phyloP scores from a whole-genome alignment of 2,329 filamentous ascomycete genomes.

The Clarireedia hainanense region DNA sequence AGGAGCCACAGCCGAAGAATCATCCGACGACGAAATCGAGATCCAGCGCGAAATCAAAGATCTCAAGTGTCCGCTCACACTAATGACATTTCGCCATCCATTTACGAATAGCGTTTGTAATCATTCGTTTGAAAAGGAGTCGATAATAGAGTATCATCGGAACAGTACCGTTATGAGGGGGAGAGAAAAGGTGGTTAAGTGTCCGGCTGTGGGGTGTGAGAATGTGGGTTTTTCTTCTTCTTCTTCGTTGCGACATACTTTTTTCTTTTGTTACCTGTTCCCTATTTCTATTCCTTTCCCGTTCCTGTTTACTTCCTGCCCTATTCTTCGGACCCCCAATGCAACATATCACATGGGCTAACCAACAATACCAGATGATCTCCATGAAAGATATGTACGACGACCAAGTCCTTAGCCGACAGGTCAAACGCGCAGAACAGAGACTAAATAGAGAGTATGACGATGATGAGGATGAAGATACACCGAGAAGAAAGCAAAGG shows the following conservation, averaged over 20 bases:
- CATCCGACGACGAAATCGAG: constrained; percentile 59
- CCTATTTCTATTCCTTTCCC: not conserved
- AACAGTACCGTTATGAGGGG: constrained; percentile 5
- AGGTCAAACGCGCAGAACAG: constrained; percentile 46
- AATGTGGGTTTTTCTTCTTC: constrained; percentile 34
- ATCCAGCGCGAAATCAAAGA: constrained; percentile 56
- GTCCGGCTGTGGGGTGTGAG: constrained; percentile 58
- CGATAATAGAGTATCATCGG: constrained; percentile 45
- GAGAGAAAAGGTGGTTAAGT: constrained; percentile 36
- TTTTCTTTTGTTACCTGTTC: not conserved
- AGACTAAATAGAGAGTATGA: constrained; percentile 36
- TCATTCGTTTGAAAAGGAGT: constrained; percentile 62
- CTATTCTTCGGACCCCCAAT: no score
- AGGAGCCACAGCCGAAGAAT: constrained; percentile 10
- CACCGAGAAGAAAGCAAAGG: not conserved
- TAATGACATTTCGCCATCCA: constrained; percentile 56
- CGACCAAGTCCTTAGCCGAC: constrained; percentile 49
- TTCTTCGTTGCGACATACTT: not conserved
- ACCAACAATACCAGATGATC: constrained; percentile 35
- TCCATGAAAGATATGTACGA: constrained; percentile 44
- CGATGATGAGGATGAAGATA: constrained; percentile 28
- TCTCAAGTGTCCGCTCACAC: constrained; percentile 62
- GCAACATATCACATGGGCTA: no score
- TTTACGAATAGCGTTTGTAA: constrained; percentile 60
- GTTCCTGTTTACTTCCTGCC: no score